Evolutionary conservation across 208 protist genomes (phyloP).

Genomic region (Naegleria gruberi): DNA sequence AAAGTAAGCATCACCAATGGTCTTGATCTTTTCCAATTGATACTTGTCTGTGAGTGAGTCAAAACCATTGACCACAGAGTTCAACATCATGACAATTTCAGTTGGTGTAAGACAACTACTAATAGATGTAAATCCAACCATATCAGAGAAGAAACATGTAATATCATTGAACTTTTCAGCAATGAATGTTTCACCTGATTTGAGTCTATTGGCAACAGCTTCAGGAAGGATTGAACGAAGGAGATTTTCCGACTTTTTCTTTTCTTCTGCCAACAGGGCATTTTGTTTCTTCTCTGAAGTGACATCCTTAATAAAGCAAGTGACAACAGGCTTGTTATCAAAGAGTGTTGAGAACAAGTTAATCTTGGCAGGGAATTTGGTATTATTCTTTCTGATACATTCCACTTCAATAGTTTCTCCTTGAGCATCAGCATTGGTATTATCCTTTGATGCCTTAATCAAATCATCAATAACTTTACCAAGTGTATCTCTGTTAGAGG

Average conservation of each 20-base stretch:
- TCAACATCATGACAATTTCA: slow-evolving; percentile 47
- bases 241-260: slow-evolving; percentile 23
- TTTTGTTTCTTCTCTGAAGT: slow-evolving; percentile 12
- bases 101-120: slow-evolving; percentile 37
- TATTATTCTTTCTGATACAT: neutral
- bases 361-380: neutral
- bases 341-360: neutral
- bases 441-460: neutral
- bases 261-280: neutral
- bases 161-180: slow-evolving; percentile 19
- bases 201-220: neutral
- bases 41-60: slow-evolving; percentile 43
- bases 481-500: neutral
- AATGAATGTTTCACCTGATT: slow-evolving; percentile 22
- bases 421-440: neutral
- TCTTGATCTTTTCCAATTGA: slow-evolving; percentile 52
- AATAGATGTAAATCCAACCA: slow-evolving; percentile 50
- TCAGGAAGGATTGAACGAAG: slow-evolving; percentile 24
- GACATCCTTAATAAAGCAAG: neutral
- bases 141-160: slow-evolving; percentile 28
- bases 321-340: neutral
- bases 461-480: neutral
- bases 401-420: neutral
- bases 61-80: slow-evolving; percentile 45
- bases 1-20: slow-evolving; percentile 51